Conservation (phyloP, 2,329 filamentous ascomycete genomes). For the Neofusicoccum cordaticola region DNA sequence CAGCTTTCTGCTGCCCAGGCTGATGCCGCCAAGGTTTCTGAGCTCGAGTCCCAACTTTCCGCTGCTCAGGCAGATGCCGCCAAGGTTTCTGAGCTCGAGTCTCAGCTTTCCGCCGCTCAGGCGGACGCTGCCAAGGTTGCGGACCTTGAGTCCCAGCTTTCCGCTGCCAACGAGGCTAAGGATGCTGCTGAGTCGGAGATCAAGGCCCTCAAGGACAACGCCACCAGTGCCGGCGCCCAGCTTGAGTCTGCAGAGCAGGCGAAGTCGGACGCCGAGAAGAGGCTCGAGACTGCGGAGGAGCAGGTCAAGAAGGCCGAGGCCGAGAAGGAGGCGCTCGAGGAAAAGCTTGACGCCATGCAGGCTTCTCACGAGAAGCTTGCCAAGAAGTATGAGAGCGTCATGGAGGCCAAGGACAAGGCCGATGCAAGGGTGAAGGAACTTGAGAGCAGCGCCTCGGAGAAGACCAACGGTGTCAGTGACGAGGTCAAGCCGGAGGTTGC, state of each 20-base stretch:
- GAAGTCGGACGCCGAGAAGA: conserved; percentile 8
- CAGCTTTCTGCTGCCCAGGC: background rate
- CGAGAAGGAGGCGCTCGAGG: conserved; percentile 21
- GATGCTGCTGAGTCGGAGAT: background rate
- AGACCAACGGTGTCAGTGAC: background rate
- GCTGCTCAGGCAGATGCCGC: conserved; percentile 21
- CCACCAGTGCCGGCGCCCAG: background rate
- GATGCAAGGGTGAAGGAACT: conserved; percentile 3
- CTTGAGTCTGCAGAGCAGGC: background rate
- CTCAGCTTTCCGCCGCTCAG: conserved; percentile 15
- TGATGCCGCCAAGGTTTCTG: background rate
- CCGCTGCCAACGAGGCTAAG: conserved; percentile 6
- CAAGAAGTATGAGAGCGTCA: conserved; percentile 23
- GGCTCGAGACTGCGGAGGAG: conserved; percentile 20
- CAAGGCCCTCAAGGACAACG: conserved; percentile 5
- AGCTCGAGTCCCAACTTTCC: background rate
- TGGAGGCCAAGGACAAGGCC: conserved; percentile 22
- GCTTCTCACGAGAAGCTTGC: conserved; percentile 26
- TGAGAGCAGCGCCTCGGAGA: conserved; percentile 4
- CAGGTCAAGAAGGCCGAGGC: conserved; percentile 24
- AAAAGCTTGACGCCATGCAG: conserved; percentile 11
- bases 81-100: conserved; percentile 27
- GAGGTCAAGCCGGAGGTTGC: background rate
- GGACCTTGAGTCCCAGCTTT: conserved; percentile 11
- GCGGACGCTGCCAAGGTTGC: conserved; percentile 20